Evolutionary conservation across 2,329 filamentous ascomycete genomes (phyloP), one percentile per base, ranked within the genome.

Genomic region (Aspergillus phoenicis): DNA sequence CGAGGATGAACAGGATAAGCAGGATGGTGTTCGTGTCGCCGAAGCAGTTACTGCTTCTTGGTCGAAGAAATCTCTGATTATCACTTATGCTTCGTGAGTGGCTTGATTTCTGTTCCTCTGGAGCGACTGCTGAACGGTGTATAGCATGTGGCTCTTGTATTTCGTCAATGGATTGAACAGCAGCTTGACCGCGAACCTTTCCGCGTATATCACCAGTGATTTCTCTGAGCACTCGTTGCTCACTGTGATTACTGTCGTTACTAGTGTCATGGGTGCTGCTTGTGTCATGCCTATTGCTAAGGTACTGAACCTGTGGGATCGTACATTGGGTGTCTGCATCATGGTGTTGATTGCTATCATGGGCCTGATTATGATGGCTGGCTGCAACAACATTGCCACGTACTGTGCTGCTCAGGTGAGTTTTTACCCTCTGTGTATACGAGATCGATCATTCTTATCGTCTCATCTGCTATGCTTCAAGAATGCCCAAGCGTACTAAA

Each of bases 301-400:
- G 71, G 76, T 87, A 13, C 76, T 89, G 57, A 84, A 89, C 71
- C 76, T 87, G 36, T 89, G 83, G 81, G 87, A 85, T 30, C 84
- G 87, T 28, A 80, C 85, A 1, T 80, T 87, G 64, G 86, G 84
- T 17, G 82, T 86, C 62, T 60, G 80, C 1, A 41, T 84, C 39
- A 84, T 84, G 73, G 67, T 84, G 0, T 55, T 75, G 5, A 69
- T 82, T 53, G 78, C 79, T 64, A 79, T 80, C 0, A 62, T 82
- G 0, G 82, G 82, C n/a, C 74, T 88, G 45, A 78, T 87, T 64
- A 81, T 90, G 76, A 87, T 88, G 77, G 88, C 88, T 4, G 78
- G 78, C 2, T 88, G 85, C 72, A 76, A 80, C 3, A 84, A 84
- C 62, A 82, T 90, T n/a, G 75, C 84, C 58, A 85, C 83, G 0